A percentile compares a stretch with the other conserved stretches of the same genome.
These are phyloP conservation scores for Bathelium albidoporum DNA, from an alignment of 495 filamentous ascomycete genomes.

Conservation along the genomic window DNA sequence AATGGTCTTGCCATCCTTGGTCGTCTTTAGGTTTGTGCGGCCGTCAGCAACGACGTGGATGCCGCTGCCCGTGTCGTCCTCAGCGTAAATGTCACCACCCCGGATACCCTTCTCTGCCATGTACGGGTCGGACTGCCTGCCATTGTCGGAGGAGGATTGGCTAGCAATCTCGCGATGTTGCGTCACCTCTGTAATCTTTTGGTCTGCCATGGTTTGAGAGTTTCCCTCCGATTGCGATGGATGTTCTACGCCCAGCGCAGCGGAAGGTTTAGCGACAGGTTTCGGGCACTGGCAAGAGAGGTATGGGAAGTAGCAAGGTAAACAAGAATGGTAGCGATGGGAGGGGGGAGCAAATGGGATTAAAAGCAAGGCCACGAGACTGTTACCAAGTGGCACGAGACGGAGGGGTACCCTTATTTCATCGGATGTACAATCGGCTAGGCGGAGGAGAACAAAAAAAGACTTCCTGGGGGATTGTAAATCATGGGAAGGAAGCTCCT, in stretches of 20 bases:
- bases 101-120: neutral
- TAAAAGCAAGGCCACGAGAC: neutral
- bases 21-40: constrained; percentile 9
- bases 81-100: neutral
- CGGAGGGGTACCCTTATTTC: neutral
- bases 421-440: neutral
- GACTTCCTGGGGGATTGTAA: neutral
- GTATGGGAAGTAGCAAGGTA: no score
- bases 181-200: neutral
- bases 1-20: constrained; percentile 20
- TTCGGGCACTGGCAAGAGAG: neutral
- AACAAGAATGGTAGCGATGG: neutral
- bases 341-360: neutral
- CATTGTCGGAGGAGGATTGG: neutral
- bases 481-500: neutral
- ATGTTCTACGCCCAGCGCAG: neutral
- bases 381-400: neutral
- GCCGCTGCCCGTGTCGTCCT: constrained; percentile 1
- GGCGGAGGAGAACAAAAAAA: neutral
- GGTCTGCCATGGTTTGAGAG: neutral
- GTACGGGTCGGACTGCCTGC: neutral
- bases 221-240: neutral
- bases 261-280: neutral
- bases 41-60: neutral
- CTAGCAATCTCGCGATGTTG: neutral